These are phyloP conservation scores for Escovopsis sp. DNA, from an alignment of 2,329 filamentous ascomycete genomes.

Conservation along the genomic window DNA sequence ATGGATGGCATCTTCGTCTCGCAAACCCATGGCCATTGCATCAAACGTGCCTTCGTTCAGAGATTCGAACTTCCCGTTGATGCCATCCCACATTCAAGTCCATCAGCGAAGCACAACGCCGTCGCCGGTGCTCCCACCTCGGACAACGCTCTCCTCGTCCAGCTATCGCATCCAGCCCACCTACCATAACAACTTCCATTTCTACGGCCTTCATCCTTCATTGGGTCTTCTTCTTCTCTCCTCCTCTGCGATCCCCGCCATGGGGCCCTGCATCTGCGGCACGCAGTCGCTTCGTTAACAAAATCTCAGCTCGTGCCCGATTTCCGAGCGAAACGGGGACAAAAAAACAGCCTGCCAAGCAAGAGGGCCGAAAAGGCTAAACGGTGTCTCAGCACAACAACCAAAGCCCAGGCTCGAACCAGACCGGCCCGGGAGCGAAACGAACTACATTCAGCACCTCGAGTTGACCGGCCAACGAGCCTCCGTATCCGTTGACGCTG, in stretches of 20 bases:
- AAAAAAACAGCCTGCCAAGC: not conserved
- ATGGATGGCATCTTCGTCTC: no score
- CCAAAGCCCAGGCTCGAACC: not conserved
- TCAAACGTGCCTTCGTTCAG: no score
- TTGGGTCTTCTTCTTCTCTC: not conserved
- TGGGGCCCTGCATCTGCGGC: slow-evolving; percentile 4
- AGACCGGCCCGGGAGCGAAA: no score
- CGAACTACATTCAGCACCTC: not conserved
- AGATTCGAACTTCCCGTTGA: no score
- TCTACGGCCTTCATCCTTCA: not conserved
- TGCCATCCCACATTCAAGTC: no score
- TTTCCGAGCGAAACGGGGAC: no score
- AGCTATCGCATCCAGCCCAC: not conserved
- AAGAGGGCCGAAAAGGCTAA: not conserved
- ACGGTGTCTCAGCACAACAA: not conserved
- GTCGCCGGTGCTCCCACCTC: no score
- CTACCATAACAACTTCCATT: not conserved
- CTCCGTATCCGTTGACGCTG: not conserved
- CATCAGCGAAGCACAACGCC: no score
- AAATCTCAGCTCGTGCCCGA: no score
- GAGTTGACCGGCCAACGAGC: not conserved
- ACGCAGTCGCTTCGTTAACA: slow-evolving; percentile 1
- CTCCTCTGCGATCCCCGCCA: not conserved
- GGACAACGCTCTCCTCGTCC: no score
- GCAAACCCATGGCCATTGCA: no score